Base-by-base conservation (phyloP, 495 filamentous ascomycete species). In the Pseudoneurospora amorphoporcata region DNA sequence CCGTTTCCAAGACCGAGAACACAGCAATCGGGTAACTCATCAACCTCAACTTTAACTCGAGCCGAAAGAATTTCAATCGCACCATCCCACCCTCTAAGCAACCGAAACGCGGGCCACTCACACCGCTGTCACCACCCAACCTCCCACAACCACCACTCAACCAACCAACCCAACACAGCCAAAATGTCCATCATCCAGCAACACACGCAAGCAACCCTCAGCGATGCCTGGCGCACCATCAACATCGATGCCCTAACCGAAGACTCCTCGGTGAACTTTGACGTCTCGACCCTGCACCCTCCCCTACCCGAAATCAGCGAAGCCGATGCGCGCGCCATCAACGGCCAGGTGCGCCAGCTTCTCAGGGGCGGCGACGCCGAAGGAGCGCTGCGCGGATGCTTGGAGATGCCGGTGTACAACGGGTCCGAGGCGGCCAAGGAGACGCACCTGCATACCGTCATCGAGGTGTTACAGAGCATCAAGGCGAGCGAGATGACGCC, bases 401-500 rank as follows among this genome's bases (percentile, higher is more conserved):
- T 97, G 72, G 94, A 97, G 84, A 91, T 87, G 72, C 81, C 84
- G 41, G 83, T 85, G 41, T 86, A 86, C 76, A 82, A 81, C 71
- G 84, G 90, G 32, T 88, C 90, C 77, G 90, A 91, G 72, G 81
- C 83, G 74, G 92, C 92, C 38, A 97, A 95, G 91, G 93, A 96
- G 74, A 81, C 92, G 16, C 92, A 95, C 78, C 83, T 95, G 72
- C 88, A 90, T 47, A 92, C 92, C 10, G 90, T 97, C 9, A 89
- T 90, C 41, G 94, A 97, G 81, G 93, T 96, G 45, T 84, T 97
- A 73, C 93, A 96, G 81, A 92, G 91, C 10, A 97, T 96, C 79
- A 92, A 94, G 74, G 92, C 93, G 79, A 89, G 90, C 68, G 94
- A 97, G 76, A 97, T 97, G 93, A 90, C 90, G 39, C 90, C 92